phyloP scores from a whole-genome alignment of 1,139 yeast species.

The Taphrina populina region DNA sequence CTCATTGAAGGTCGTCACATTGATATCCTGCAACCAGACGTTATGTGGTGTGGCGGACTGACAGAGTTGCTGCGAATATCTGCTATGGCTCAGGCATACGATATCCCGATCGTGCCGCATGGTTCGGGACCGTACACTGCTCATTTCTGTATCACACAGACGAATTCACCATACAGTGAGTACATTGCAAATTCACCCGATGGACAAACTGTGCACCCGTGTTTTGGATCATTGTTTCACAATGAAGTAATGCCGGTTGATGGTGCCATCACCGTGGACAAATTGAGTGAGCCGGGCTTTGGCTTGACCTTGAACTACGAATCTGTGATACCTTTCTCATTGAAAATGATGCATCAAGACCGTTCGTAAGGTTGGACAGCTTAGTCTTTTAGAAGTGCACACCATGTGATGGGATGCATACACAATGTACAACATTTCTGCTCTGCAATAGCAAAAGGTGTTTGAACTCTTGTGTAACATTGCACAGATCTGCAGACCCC shows the following conservation, averaged over 20 bases:
- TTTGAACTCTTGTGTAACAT: no score
- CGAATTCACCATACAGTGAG: conserved; percentile 55
- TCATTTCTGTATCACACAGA: conserved; percentile 53
- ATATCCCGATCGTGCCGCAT: conserved; percentile 55
- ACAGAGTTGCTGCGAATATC: conserved; percentile 52
- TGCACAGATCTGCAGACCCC: no score
- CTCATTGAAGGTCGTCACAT: conserved; percentile 52
- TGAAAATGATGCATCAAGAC: no score
- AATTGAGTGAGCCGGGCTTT: conserved; percentile 4
- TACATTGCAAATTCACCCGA: conserved; percentile 55
- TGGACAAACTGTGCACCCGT: conserved; percentile 51
- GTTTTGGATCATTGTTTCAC: conserved; percentile 51
- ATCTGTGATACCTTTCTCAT: conserved; percentile 9
- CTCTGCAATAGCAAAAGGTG: no score
- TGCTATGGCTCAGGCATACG: conserved; percentile 55
- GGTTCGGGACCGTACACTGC: conserved; percentile 56
- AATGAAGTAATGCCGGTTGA: conserved; percentile 53
- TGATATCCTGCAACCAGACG: conserved; percentile 55
- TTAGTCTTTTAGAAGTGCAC: no score
- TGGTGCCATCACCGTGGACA: conserved; percentile 41
- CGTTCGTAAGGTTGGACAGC: no score
- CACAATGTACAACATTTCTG: no score
- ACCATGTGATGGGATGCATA: no score
- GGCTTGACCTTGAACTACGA: conserved; percentile 3
- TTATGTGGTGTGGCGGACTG: conserved; percentile 57